phyloP scores from a whole-genome alignment of 768 basidiomycete species.

The Amanita rubescens region DNA sequence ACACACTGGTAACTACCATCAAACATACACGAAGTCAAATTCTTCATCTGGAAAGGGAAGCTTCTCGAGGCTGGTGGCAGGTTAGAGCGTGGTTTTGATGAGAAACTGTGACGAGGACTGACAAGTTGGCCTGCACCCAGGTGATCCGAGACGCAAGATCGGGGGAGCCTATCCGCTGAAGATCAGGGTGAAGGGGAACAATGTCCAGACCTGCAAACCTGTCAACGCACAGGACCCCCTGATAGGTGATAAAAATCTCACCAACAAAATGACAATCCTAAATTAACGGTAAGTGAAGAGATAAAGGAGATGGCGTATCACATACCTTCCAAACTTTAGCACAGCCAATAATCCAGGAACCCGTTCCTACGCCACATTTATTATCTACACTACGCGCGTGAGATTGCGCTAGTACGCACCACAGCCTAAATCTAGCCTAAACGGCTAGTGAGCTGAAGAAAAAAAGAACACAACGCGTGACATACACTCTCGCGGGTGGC shows the following conservation, averaged over 20 bases:
- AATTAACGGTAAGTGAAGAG: background rate
- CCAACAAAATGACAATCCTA: constrained; percentile 61
- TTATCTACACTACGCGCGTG: background rate
- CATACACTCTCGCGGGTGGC: constrained; percentile 57
- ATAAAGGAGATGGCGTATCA: constrained; percentile 15
- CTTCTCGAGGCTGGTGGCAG: constrained; percentile 46
- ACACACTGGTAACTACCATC: background rate
- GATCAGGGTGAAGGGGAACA: constrained; percentile 64
- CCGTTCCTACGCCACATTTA: constrained; percentile 41
- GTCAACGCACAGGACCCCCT: background rate
- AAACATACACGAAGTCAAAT: constrained; percentile 69
- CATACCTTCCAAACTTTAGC: constrained; percentile 58
- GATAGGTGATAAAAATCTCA: constrained; percentile 19
- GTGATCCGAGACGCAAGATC: constrained; percentile 55
- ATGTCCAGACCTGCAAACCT: constrained; percentile 50
- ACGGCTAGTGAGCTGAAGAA: background rate
- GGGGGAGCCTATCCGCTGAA: constrained; percentile 48
- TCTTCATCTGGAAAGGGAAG: constrained; percentile 67
- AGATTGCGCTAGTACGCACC: constrained; percentile 32
- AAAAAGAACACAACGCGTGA: constrained; percentile 10
- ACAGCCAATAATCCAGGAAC: constrained; percentile 63
- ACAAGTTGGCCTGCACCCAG: constrained; percentile 75
- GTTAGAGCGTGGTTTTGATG: background rate
- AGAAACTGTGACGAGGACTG: constrained; percentile 18
- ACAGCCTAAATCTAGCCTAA: constrained; percentile 66